Evolutionary conservation across 805 yeast species (phyloP).

Genomic region (Saturnispora galanensis): DNA sequence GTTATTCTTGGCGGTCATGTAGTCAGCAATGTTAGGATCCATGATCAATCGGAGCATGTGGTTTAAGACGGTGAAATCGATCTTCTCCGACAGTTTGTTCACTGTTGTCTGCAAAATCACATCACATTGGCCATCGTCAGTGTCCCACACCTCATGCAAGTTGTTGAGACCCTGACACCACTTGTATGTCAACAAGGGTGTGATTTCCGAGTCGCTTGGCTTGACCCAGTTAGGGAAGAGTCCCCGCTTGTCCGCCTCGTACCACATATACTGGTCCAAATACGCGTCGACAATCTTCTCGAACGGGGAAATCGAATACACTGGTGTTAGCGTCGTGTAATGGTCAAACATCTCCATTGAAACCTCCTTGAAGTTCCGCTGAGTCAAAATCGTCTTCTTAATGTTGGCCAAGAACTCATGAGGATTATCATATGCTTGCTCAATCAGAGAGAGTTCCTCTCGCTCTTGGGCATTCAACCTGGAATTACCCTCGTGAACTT

Average conservation of each 20-base stretch:
- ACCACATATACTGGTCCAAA: constrained; percentile 92
- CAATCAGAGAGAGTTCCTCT: constrained; percentile 87
- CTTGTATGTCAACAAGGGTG: constrained; percentile 83
- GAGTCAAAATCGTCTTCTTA: constrained; percentile 73
- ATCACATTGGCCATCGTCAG: constrained; percentile 60
- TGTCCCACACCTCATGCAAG: constrained; percentile 69
- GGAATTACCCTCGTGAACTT: constrained; percentile 62
- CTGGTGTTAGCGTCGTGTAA: constrained; percentile 75
- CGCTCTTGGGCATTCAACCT: constrained; percentile 78
- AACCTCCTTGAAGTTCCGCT: constrained; percentile 86
- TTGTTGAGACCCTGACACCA: constrained; percentile 92
- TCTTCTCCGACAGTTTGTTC: constrained; percentile 66
- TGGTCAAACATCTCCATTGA: constrained; percentile 86
- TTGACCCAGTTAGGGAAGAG: constrained; percentile 94
- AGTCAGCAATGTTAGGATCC: constrained; percentile 90
- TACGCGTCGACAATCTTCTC: constrained; percentile 97
- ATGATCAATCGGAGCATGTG: constrained; percentile 69
- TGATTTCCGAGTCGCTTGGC: constrained; percentile 89
- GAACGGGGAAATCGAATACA: constrained; percentile 78
- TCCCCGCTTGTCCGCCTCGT: constrained; percentile 79
- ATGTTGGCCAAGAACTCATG: constrained; percentile 83
- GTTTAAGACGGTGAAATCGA: constrained; percentile 81
- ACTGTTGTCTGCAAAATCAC: constrained; percentile 77
- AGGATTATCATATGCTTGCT: constrained; percentile 95
- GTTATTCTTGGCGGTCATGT: constrained; percentile 85